Base-by-base conservation (phyloP, 2,329 filamentous ascomycete genomes). In the Septoria linicola region DNA sequence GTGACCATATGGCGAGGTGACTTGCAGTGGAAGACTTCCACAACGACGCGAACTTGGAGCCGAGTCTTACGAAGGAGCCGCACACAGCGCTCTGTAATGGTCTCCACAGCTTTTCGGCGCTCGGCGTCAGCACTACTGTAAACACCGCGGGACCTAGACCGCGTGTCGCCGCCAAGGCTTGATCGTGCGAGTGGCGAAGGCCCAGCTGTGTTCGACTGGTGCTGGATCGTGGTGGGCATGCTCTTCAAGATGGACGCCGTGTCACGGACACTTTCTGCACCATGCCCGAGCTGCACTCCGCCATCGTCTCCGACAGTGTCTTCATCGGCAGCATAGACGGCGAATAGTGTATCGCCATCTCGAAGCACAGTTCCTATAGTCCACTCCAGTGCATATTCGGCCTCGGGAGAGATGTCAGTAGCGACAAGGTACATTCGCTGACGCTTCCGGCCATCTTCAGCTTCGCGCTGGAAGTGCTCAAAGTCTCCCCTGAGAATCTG, bases 1-100 rank as follows among this genome's bases (percentile, higher is more conserved):
- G 90, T 95, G 58, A 99, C 90, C 75, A 97, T 80, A 69, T 96
- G 91, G 70, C 93, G 92, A 3, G 93, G 90, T 65, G 88, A 96
- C 78, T 96, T 97, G 84, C 93, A 97, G 72, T 97, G 93, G 60
- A 99, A 86, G 21, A 97, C 92, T 72, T 99, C 93, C 27, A 99
- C 86, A 43, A 96, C 89, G 41, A 96, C 88, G 51, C 90, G 84
- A 41, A 96, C 91, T 69, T 99, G 92, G 52, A 99, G 76, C 58
- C 88, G 83, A 1, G 93, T 99, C 77, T 95, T 96, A 54, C 92
- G 81, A 53, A 99, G 73, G 39, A 97, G 75, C 59, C 85, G 87
- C n/a, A 93, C 81, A 47, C 95, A 89, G 27, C 87, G 82, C 49
- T 92, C 82, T 1, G 89, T 91, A 54, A 99, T 90, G 51, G 86